A percentile compares a stretch with the other conserved stretches of the same genome.
These are phyloP conservation scores for Boletus rubropictus DNA, from an alignment of 768 basidiomycete species.

Conservation along the genomic window DNA sequence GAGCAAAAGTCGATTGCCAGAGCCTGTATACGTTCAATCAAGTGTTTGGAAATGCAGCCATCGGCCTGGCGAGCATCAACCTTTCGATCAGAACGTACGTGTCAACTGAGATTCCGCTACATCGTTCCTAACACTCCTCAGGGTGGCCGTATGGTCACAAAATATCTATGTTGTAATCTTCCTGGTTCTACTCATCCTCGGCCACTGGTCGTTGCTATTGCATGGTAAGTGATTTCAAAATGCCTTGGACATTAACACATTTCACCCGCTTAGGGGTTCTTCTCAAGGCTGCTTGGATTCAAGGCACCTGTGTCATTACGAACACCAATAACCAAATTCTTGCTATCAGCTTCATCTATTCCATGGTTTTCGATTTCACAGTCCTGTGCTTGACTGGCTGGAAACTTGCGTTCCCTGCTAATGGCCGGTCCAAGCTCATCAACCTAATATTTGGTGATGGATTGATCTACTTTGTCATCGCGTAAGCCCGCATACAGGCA, in stretches of 20 bases:
- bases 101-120: background rate
- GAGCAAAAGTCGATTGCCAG: constrained; percentile 61
- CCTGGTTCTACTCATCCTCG: constrained; percentile 53
- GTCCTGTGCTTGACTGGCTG: constrained; percentile 56
- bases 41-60: constrained; percentile 58
- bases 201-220: constrained; percentile 66
- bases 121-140: constrained; percentile 21
- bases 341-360: constrained; percentile 64
- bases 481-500: constrained; percentile 39
- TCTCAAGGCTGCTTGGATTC: constrained; percentile 53
- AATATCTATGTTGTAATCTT: constrained; percentile 47
- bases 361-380: constrained; percentile 65
- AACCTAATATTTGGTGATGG: constrained; percentile 68
- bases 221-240: constrained; percentile 40
- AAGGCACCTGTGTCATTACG: constrained; percentile 50
- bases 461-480: constrained; percentile 64
- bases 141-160: constrained; percentile 69
- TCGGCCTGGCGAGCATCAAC: constrained; percentile 68
- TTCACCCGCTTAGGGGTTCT: constrained; percentile 41
- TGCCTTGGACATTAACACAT: background rate
- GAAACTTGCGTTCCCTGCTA: constrained; percentile 48
- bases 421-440: constrained; percentile 52
- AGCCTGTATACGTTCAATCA: constrained; percentile 64
- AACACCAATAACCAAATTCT: constrained; percentile 55
- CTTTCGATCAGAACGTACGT: constrained; percentile 63